phyloP scores from a whole-genome alignment of 2,329 filamentous ascomycete species.

The Aspergillus costaricaensis region DNA sequence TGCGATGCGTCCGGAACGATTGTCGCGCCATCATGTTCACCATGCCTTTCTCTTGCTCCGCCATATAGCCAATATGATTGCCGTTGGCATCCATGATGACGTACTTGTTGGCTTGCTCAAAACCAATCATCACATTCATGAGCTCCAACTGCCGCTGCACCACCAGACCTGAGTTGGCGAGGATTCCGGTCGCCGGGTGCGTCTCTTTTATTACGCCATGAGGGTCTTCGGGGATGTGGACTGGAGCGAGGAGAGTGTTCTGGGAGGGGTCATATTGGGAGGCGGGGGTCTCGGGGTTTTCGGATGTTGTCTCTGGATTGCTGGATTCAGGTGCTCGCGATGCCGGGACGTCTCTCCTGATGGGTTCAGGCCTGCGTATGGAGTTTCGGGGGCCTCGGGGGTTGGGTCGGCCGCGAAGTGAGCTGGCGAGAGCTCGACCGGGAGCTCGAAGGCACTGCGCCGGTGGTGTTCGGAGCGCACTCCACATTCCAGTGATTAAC shows the following conservation, averaged over 20 bases:
- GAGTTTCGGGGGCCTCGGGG: slow-evolving; percentile 36
- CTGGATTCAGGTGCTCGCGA: slow-evolving; percentile 11
- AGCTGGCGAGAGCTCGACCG: slow-evolving; percentile 30
- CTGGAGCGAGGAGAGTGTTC: slow-evolving; percentile 59
- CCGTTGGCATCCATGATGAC: slow-evolving; percentile 66
- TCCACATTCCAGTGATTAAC: slow-evolving; percentile 31
- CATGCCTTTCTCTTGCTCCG: slow-evolving; percentile 63
- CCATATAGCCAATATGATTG: slow-evolving; percentile 65
- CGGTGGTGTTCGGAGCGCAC: slow-evolving; percentile 25
- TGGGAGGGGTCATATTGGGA: slow-evolving; percentile 45
- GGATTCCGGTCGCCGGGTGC: slow-evolving; percentile 60
- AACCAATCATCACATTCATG: slow-evolving; percentile 67
- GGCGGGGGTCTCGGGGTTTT: slow-evolving; percentile 48
- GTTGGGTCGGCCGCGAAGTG: slow-evolving; percentile 27
- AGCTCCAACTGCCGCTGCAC: slow-evolving; percentile 65
- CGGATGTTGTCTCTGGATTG: slow-evolving; percentile 14
- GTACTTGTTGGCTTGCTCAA: slow-evolving; percentile 68
- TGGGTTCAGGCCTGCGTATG: slow-evolving; percentile 28
- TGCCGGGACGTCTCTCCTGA: slow-evolving; percentile 12
- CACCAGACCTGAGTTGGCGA: slow-evolving; percentile 63
- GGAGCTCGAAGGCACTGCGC: slow-evolving; percentile 23
- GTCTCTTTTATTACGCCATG: slow-evolving; percentile 59
- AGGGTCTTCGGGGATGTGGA: slow-evolving; percentile 63
- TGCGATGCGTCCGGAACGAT: slow-evolving; percentile 62
- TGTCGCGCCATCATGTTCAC: slow-evolving; percentile 59